These are phyloP conservation scores for Schwanniomyces sp. DNA, from an alignment of 805 yeast species.

Conservation along the genomic window DNA sequence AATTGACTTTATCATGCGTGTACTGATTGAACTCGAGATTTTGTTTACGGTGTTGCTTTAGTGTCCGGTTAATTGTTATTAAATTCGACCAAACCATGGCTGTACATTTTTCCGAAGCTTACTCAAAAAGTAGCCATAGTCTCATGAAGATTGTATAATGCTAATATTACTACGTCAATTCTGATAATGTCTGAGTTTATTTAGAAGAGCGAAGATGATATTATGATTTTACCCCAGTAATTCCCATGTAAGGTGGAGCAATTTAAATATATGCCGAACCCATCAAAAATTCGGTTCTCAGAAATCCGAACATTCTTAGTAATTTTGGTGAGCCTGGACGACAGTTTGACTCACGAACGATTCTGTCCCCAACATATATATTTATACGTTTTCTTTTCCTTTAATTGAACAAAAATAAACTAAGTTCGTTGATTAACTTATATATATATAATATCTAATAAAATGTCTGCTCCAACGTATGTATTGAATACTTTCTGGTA, in stretches of 20 bases:
- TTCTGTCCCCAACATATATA: constrained; percentile 3
- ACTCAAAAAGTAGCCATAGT: no score
- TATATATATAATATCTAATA: constrained; percentile 2
- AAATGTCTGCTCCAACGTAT: constrained; percentile 46
- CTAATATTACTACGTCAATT: no score
- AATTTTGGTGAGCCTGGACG: constrained; percentile 3
- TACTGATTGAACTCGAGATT: no score
- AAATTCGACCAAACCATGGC: no score
- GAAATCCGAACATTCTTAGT: constrained; percentile 7
- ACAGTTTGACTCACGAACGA: constrained; percentile 1
- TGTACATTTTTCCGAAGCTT: no score
- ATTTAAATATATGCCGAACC: background rate
- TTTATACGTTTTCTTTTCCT: constrained; percentile 2
- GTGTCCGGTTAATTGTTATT: no score
- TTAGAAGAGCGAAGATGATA: background rate
- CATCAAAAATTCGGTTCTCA: constrained; percentile 7
- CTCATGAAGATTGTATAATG: no score
- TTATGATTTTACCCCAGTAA: background rate
- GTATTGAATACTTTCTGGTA: constrained; percentile 15
- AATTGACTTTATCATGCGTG: no score
- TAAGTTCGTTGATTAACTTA: background rate
- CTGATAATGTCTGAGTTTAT: no score
- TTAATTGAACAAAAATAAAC: background rate
- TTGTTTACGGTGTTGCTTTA: no score
- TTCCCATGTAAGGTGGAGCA: background rate